A percentile compares a stretch with the other conserved stretches of the same genome.
Conservation (phyloP, 208 protist genomes). For the Leishmania aethiopica region DNA sequence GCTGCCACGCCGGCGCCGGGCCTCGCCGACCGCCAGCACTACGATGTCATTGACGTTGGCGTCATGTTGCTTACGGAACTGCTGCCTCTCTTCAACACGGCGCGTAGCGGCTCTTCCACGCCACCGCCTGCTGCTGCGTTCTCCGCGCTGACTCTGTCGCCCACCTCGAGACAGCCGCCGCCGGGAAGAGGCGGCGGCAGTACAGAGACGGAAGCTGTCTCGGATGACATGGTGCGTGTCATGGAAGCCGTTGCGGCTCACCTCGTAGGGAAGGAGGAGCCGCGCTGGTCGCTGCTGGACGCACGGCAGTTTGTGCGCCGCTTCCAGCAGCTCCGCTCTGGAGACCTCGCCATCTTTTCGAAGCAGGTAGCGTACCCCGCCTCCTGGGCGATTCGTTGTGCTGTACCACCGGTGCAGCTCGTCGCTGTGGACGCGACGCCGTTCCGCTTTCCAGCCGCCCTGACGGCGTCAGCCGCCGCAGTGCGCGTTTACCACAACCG, state of each 20-base stretch:
- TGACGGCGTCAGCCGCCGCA: neutral
- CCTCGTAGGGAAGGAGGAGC: constrained; percentile 62
- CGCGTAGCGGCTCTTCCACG: neutral
- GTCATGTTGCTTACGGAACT: constrained; percentile 39
- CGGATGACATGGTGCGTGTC: constrained; percentile 40
- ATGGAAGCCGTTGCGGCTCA: constrained; percentile 61
- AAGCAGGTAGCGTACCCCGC: constrained; percentile 51
- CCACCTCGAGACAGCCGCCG: constrained; percentile 10
- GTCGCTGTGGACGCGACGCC: constrained; percentile 30
- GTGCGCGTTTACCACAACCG: constrained; percentile 52
- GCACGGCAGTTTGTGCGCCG: constrained; percentile 63
- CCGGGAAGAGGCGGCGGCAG: neutral
- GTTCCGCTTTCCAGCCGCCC: constrained; percentile 18
- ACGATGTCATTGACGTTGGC: constrained; percentile 38
- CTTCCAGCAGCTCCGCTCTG: constrained; percentile 45
- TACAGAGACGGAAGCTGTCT: neutral
- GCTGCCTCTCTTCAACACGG: constrained; percentile 12
- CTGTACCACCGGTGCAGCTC: constrained; percentile 38
- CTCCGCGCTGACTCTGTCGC: constrained; percentile 12
- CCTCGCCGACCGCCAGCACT: constrained; percentile 25
- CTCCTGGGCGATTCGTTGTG: constrained; percentile 43
- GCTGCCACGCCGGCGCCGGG: constrained; percentile 3
- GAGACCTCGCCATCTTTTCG: constrained; percentile 44
- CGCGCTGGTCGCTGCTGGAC: constrained; percentile 56
- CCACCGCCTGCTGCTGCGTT: neutral